Percentiles rank a stretch among this genome's conserved stretches.
phyloP scores from a whole-genome alignment of 345 rosid genomes.

The Salix koriyanagi region DNA sequence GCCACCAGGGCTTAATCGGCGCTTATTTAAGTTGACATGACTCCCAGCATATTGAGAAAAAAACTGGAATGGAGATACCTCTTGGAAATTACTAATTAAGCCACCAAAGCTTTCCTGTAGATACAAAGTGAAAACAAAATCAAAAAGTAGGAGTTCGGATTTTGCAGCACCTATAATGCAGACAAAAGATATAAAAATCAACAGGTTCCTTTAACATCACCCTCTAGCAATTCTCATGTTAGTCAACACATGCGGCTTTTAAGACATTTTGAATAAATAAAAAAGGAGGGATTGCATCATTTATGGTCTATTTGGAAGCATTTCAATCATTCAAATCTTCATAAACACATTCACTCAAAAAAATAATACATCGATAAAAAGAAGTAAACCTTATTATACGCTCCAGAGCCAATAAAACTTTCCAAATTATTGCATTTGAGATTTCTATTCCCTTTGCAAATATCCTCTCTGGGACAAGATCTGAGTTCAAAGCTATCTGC shows the following conservation, averaged over 20 bases:
- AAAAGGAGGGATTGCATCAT: not conserved
- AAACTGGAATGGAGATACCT: constrained; percentile 20
- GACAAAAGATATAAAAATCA: not conserved
- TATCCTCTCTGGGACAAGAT: constrained; percentile 25
- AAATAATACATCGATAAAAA: not conserved
- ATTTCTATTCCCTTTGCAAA: constrained; percentile 17
- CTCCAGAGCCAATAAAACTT: constrained; percentile 19
- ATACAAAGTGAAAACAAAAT: not conserved
- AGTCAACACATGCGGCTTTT: not conserved
- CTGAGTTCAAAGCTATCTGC: constrained; percentile 33
- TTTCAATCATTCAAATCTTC: not conserved
- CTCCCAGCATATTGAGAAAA: constrained; percentile 28
- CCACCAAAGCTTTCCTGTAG: constrained; percentile 39
- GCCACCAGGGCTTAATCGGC: constrained; percentile 17
- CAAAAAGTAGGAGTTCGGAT: not conserved
- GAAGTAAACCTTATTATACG: constrained; percentile 39
- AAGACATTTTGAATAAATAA: not conserved
- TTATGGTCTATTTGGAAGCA: not conserved
- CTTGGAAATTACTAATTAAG: constrained; percentile 17
- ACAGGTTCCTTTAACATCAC: not conserved
- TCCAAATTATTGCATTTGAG: constrained; percentile 14
- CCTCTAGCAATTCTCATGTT: not conserved
- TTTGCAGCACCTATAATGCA: not conserved
- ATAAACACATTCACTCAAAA: not conserved
- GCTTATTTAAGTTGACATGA: constrained; percentile 20